These are phyloP conservation scores for Fusarium continuum DNA, from an alignment of 2,329 filamentous ascomycete species.

Conservation along the genomic window DNA sequence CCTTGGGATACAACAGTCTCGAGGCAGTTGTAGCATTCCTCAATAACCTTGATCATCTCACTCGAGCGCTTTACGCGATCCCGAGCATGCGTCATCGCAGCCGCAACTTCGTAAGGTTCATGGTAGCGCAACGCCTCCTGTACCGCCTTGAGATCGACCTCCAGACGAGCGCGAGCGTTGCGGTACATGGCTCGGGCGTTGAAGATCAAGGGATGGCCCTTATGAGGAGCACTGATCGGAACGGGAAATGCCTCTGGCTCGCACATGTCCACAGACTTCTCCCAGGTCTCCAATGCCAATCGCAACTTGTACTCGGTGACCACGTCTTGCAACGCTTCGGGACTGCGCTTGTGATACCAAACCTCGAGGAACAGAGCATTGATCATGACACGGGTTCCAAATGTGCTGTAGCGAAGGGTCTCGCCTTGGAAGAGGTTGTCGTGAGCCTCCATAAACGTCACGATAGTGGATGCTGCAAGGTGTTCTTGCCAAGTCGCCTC, in stretches of 20 bases:
- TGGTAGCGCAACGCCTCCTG: conserved; percentile 97
- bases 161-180: conserved; percentile 89
- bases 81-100: conserved; percentile 92
- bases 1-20: conserved; percentile 94
- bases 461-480: conserved; percentile 73
- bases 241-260: conserved; percentile 90
- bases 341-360: conserved; percentile 98
- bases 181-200: conserved; percentile 98
- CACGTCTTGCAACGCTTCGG: conserved; percentile 96
- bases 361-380: conserved; percentile 98
- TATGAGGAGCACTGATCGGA: conserved; percentile 91
- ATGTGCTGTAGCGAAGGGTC: conserved; percentile 89
- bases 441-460: conserved; percentile 93
- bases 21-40: conserved; percentile 97
- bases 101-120: conserved; percentile 95
- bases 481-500: conserved; percentile 86
- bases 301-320: conserved; percentile 98
- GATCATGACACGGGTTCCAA: conserved; percentile 97
- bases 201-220: conserved; percentile 95
- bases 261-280: conserved; percentile 92
- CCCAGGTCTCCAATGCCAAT: conserved; percentile 97
- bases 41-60: conserved; percentile 98
- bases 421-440: conserved; percentile 96
- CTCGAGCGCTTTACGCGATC: conserved; percentile 93
- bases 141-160: conserved; percentile 94